phyloP scores from a whole-genome alignment of 768 basidiomycete species.

The Termitomyces sp. region DNA sequence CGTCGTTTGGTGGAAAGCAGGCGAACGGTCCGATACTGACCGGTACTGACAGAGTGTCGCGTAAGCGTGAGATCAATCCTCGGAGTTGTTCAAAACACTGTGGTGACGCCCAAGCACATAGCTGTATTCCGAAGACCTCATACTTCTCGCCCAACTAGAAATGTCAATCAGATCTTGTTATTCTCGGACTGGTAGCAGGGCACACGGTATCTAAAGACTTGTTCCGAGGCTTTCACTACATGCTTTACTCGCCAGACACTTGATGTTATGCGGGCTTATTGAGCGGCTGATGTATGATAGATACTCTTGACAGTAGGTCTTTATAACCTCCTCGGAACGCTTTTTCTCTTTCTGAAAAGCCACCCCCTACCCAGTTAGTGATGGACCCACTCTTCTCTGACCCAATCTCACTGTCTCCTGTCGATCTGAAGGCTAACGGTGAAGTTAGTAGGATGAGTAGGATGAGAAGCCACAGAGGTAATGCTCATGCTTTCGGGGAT shows the following conservation, averaged over 20 bases:
- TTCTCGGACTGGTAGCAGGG: background rate
- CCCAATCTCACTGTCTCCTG: constrained; percentile 21
- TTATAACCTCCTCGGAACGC: constrained; percentile 27
- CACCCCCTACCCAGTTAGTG: background rate
- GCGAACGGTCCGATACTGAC: background rate
- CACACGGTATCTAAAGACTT: background rate
- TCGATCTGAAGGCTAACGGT: constrained; percentile 37
- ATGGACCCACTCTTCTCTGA: constrained; percentile 24
- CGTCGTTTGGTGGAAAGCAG: too few species aligned
- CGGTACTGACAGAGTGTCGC: background rate
- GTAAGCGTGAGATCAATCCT: background rate
- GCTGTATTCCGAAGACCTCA: background rate
- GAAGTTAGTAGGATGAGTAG: constrained; percentile 38
- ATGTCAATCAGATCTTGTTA: background rate
- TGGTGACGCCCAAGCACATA: background rate
- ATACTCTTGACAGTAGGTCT: constrained; percentile 10
- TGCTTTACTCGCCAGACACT: background rate
- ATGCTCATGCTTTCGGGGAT: background rate
- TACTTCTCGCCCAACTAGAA: background rate
- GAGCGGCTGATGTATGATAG: background rate
- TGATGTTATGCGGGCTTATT: background rate
- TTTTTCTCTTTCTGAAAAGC: constrained; percentile 13
- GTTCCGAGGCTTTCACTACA: background rate
- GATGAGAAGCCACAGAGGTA: constrained; percentile 40
- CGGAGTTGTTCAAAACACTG: background rate